phyloP scores from a whole-genome alignment of 305 asterid species.

The Plantago rigida region DNA sequence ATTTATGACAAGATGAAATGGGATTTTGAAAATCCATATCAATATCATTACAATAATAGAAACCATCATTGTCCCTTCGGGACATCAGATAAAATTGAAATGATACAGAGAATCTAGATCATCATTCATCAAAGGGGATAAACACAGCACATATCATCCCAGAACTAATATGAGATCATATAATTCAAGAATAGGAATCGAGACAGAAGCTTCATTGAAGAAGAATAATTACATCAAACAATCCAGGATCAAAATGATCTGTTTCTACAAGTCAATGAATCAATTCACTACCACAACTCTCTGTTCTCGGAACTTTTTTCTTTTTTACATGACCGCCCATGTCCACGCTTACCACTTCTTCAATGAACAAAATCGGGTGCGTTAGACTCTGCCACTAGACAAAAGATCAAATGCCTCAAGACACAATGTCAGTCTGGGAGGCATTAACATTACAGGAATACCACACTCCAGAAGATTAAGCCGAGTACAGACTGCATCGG shows the following conservation, averaged over 20 bases:
- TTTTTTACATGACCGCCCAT: slow-evolving; percentile 20
- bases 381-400: slow-evolving; percentile 22
- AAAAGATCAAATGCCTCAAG: slow-evolving; percentile 10
- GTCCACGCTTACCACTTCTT: slow-evolving; percentile 29
- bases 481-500: slow-evolving; percentile 26
- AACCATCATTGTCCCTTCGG: too few relatives aligned
- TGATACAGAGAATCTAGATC: too few relatives aligned
- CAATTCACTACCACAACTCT: slow-evolving; percentile 22
- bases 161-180: too few relatives aligned
- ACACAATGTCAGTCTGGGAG: slow-evolving; percentile 22
- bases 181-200: background rate
- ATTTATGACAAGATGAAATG: background rate
- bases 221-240: slow-evolving; percentile 22
- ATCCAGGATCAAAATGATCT: slow-evolving; percentile 19
- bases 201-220: slow-evolving; percentile 7
- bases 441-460: slow-evolving; percentile 28
- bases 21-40: background rate
- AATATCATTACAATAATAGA: background rate
- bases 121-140: too few relatives aligned
- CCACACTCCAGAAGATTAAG: slow-evolving; percentile 35
- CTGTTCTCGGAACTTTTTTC: background rate
- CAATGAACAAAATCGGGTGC: slow-evolving; percentile 42
- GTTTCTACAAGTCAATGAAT: slow-evolving; percentile 42
- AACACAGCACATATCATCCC: too few relatives aligned
- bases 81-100: too few relatives aligned